phyloP scores from a whole-genome alignment of 768 basidiomycete species.

The Tylopilus sp. region DNA sequence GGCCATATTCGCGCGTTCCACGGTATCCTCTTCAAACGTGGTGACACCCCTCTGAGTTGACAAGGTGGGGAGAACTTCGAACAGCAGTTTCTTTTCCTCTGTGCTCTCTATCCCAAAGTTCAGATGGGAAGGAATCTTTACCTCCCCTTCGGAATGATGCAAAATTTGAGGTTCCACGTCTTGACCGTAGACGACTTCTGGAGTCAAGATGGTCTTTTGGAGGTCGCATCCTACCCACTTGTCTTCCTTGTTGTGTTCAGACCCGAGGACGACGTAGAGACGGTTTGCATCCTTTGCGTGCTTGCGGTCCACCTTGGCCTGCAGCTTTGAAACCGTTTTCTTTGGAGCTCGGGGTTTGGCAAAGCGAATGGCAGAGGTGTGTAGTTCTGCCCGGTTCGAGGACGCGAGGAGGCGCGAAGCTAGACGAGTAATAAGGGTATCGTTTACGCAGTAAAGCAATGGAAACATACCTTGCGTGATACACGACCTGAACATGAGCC shows the following conservation, averaged over 20 bases:
- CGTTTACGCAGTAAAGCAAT: not conserved
- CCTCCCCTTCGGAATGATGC: constrained; percentile 32
- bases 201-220: constrained; percentile 56
- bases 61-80: constrained; percentile 61
- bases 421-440: constrained; percentile 7
- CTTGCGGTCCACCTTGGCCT: constrained; percentile 42
- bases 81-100: constrained; percentile 57
- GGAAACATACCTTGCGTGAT: constrained; percentile 18
- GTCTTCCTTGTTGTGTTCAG: constrained; percentile 55
- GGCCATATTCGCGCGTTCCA: constrained; percentile 23
- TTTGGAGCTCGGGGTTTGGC: constrained; percentile 35
- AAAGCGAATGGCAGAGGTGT: constrained; percentile 44
- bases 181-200: constrained; percentile 39
- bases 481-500: constrained; percentile 28
- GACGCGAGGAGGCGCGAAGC: constrained; percentile 42
- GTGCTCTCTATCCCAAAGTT: constrained; percentile 61
- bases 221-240: constrained; percentile 71
- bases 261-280: constrained; percentile 74
- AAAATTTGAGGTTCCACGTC: constrained; percentile 24
- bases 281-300: constrained; percentile 38
- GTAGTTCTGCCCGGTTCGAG: constrained; percentile 40
- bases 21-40: constrained; percentile 15
- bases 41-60: constrained; percentile 34
- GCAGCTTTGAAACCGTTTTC: constrained; percentile 42
- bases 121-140: constrained; percentile 49